Evolutionary conservation across 108 stramenopile genomes (phyloP), one percentile per base, ranked within the genome.

Genomic region (Cyclostephanos invisitatus): DNA sequence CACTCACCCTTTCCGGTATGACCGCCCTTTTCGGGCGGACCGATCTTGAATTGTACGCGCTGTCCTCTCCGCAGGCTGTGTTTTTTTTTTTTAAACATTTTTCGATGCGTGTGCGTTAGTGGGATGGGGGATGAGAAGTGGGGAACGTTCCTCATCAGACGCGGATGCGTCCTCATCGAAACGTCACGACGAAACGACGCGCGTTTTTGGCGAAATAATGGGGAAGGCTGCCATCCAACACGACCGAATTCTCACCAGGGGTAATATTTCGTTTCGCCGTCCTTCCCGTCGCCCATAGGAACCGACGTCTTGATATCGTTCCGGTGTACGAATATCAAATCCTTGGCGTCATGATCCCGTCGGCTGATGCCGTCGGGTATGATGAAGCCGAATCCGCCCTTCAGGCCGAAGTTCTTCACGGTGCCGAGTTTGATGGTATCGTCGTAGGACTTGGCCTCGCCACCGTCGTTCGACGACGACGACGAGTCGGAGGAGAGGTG

Each of bases 321-420:
- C 1, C 59, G 59, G 18, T 70, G 69, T 28, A 70, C 49, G 44
- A 70, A 70, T 11, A 70, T n/a, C 25, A 70, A 32, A 22, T 70
- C 69, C 24, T 25, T 58, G 18, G 42, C 57, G 14, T 59, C 9
- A 44, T 59, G 57, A 24, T 38, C 47, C 20, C 36, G 15, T 25
- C 20, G 44, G 24, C 60, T 44, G 11, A 70, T 40, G 25, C 69
- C 69, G 40, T 70, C 69, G 35, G 69, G 69, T 60, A 70, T 40
- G 57, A 70, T 70, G 69, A 70, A 70, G 0, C 69, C 69, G 10
- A 20, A 70, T 51, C 37, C 53, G 28, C 36, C 48, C 29, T 58
- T 59, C 17, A 25, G 29, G 58, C 56, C 46, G 47, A 70, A 70
- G 12, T 59, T 11, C 6, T 42, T 70, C 3, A 59, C 57, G 29